Percentiles rank a stretch among this genome's conserved stretches.
phyloP scores from a whole-genome alignment of 306 rosid genomes.

The Parietaria judaica region DNA sequence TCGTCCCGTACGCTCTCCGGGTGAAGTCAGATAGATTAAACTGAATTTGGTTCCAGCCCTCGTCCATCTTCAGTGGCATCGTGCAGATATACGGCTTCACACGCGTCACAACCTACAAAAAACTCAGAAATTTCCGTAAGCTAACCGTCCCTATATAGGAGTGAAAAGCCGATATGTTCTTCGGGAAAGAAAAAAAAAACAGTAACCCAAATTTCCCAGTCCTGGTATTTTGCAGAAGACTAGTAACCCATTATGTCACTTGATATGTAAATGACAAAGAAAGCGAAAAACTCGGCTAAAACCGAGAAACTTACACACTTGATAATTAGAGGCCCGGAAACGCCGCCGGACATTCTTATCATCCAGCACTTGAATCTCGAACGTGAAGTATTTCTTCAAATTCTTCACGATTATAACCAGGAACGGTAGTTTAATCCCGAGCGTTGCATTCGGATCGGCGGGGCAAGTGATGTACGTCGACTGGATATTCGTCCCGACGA shows the following conservation, averaged over 20 bases:
- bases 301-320: slow-evolving; percentile 95
- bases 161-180: too few relatives aligned
- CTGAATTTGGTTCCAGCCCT: slow-evolving; percentile 96
- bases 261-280: not conserved
- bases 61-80: slow-evolving; percentile 84
- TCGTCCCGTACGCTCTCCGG: slow-evolving; percentile 95
- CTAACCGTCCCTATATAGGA: too few relatives aligned
- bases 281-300: slow-evolving; percentile 25
- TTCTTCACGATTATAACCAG: slow-evolving; percentile 88
- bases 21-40: slow-evolving; percentile 76
- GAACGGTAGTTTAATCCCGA: slow-evolving; percentile 90
- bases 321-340: slow-evolving; percentile 93
- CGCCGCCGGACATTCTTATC: slow-evolving; percentile 92
- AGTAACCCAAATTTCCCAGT: too few relatives aligned
- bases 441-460: slow-evolving; percentile 89
- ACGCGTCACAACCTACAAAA: slow-evolving; percentile 56
- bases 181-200: too few relatives aligned
- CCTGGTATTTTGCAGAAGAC: too few relatives aligned
- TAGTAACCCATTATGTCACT: too few relatives aligned
- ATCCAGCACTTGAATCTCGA: slow-evolving; percentile 90
- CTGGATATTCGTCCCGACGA: slow-evolving; percentile 83
- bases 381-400: slow-evolving; percentile 85
- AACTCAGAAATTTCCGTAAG: too few relatives aligned
- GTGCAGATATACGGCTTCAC: slow-evolving; percentile 91
- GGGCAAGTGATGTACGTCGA: slow-evolving; percentile 92